Evolutionary conservation across 345 rosid genomes (phyloP), one percentile per base, ranked within the genome.

Genomic region (Garcia nutans): DNA sequence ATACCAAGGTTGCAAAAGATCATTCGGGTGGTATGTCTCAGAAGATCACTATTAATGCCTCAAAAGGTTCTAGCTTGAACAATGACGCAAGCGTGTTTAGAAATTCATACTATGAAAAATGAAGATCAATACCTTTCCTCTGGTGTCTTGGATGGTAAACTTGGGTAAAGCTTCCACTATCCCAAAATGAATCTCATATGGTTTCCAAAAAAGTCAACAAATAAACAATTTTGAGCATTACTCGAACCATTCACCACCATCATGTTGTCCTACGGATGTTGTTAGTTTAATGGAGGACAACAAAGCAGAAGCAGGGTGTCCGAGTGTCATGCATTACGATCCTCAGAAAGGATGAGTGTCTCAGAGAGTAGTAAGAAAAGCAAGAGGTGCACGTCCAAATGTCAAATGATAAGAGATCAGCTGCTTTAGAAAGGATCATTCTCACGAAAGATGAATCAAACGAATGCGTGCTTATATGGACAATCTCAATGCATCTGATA

Each of bases 261-360:
- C 56, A 37, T 64, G 45, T 22, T 10, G 63, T 24, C 28, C 23
- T 55, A 7, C 19, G 41, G 44, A 72, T 62, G 73, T 68, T 26
- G 80, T 68, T 58, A 49, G 68, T 47, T 81, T 60, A 24, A 52
- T 42, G 42, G 60, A 62, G 70, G 76, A 67, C 26, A 33, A 37
- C 31, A n/a, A 28, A 57, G 62, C 28, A 37, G 65, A 19, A 47
- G 73, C 22, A 68, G 70, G 19, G 78, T 33, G 47, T 55, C 63
- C 80, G 33, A 42, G 65, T 59, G 3, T 56, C 31, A 41, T 79
- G 76, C 23, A 3, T 68, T 56, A 57, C 73, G 26, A 64, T 81
- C 79, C 70, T 76, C 62, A 61, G 77, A 15, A 68, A 76, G 54
- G 41, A 72, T 61, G 47, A 64, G 8, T 1, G n/a, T 50, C 61